A percentile compares a stretch with the other conserved stretches of the same genome.
Conservation (phyloP, 78 protist genomes). For the Tieghemostelium lacteum region DNA sequence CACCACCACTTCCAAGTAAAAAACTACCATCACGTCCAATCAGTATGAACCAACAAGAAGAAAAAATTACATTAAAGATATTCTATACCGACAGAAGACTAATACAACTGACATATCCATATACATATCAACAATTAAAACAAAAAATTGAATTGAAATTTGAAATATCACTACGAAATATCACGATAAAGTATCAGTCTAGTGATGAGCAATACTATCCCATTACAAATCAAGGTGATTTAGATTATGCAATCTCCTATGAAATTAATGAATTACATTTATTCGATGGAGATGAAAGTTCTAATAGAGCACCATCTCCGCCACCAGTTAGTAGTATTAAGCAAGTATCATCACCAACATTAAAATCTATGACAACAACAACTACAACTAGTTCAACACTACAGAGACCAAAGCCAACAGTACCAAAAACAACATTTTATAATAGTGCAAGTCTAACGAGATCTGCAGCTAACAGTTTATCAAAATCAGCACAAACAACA, state of each 20-base stretch:
- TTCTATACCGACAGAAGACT: slow-evolving; percentile 38
- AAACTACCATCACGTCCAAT: slow-evolving; percentile 63
- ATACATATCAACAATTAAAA: slow-evolving; percentile 7
- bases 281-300: not conserved
- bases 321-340: not conserved
- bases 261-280: not conserved
- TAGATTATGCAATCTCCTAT: not conserved
- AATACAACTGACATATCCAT: slow-evolving; percentile 29
- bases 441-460: no score
- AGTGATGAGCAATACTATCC: not conserved
- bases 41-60: slow-evolving; percentile 2
- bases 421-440: not conserved
- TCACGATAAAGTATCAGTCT: not conserved
- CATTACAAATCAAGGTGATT: not conserved
- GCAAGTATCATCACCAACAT: not conserved
- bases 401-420: not conserved
- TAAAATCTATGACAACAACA: no score
- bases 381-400: no score
- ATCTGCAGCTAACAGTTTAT: no score
- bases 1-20: slow-evolving; percentile 36
- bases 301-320: not conserved
- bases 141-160: slow-evolving; percentile 49
- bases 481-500: no score
- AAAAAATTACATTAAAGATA: slow-evolving; percentile 20
- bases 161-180: not conserved